Evolutionary conservation across 371 early-diverging fungal genomes (phyloP).

Genomic region (Mortierella sp.): DNA sequence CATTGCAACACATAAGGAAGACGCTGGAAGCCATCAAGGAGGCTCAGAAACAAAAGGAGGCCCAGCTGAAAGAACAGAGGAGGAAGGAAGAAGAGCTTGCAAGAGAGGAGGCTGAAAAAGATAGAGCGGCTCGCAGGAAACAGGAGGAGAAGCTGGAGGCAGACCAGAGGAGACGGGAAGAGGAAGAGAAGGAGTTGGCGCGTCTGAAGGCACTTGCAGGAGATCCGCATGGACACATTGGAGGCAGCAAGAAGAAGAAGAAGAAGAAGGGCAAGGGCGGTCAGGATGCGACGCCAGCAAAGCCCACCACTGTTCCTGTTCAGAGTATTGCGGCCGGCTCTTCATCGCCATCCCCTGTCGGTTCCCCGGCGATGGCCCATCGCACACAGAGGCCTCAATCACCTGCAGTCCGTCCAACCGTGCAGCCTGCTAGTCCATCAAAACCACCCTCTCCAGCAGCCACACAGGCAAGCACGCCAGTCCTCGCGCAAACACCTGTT

Average conservation of each 20-base stretch:
- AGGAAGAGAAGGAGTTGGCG: constrained; percentile 48
- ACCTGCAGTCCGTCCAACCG: background rate
- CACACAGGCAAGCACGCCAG: background rate
- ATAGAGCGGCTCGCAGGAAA: constrained; percentile 44
- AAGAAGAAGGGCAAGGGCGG: constrained; percentile 36
- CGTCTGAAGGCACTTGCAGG: constrained; percentile 35
- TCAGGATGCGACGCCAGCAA: constrained; percentile 11
- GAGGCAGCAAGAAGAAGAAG: constrained; percentile 49
- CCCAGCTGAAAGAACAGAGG: constrained; percentile 36
- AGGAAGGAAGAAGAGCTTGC: constrained; percentile 40
- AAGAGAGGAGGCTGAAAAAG: constrained; percentile 52
- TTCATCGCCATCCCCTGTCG: constrained; percentile 8
- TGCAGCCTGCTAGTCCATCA: background rate
- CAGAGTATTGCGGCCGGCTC: constrained; percentile 7
- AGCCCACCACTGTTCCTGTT: background rate
- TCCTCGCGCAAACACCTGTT: background rate
- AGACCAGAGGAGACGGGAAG: constrained; percentile 38
- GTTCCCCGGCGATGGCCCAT: constrained; percentile 12
- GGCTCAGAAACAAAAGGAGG: constrained; percentile 41
- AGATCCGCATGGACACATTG: constrained; percentile 20
- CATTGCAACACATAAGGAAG: constrained; percentile 46
- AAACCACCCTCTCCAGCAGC: constrained; percentile 1
- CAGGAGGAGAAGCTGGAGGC: constrained; percentile 56
- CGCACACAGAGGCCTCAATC: background rate
- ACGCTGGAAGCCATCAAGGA: constrained; percentile 40